Base-by-base conservation (phyloP, 306 rosid genomes). In the Geum urbanum region DNA sequence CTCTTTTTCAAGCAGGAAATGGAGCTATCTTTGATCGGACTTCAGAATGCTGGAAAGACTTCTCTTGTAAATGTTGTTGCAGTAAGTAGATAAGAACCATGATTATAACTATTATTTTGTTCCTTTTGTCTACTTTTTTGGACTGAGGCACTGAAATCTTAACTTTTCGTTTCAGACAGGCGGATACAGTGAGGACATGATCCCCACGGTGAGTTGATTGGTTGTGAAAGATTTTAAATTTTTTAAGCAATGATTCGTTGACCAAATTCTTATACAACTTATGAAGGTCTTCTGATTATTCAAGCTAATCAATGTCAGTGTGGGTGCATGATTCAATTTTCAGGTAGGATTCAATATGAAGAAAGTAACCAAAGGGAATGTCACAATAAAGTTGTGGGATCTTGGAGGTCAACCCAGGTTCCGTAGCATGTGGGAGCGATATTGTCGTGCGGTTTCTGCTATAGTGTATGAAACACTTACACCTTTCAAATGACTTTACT, bases 361-460 rank as follows among this genome's bases (percentile, higher is more conserved):
- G 78, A 91, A 91, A 75, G 97, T 91, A 16, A 91, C 97, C 49
- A 91, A 91, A 79, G 97, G 97, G 76, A 91, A 91, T 70, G 97
- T 91, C 44, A 91, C 97, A 11, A 91, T 91, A 44, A 91, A 91
- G 81, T 84, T 91, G 83, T 91, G 97, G 97, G 97, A 91, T 86
- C 92, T 91, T 74, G 97, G 97, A 79, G 97, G 97, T 44, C 97
- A 91, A 69, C 97, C 97, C 66, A 86, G 97, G 81, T 91, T 91
- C 81, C 96, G 96, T 79, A 91, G 96, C 89, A 88, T 88, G 97
- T 91, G 97, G 97, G 97, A 91, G 71, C 87, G 97, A 54, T 91
- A 91, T 72, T 91, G 97, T 59, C 96, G 97, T 63, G 89, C 97
- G 0, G 97, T 88, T 79, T 88, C 97, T 69, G 97, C 97, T 55